Percentiles rank a stretch among this genome's conserved stretches.
Evolutionary conservation across 306 rosid species (phyloP).

Genomic region (Astragalus membranaceus): DNA sequence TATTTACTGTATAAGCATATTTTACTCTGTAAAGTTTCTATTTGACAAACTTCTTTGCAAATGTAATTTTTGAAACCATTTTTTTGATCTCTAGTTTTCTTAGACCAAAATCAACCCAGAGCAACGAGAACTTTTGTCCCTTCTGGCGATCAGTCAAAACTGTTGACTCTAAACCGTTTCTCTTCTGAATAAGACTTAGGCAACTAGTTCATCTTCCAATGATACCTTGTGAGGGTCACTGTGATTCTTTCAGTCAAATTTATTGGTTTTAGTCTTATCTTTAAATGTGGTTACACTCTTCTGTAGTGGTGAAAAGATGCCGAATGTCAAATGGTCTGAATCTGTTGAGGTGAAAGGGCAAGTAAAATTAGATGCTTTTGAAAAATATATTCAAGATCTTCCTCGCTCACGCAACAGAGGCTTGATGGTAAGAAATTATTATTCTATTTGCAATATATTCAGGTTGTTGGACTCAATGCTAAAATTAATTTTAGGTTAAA

Average conservation of each 20-base stretch:
- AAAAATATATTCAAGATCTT: neutral
- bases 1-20: no score
- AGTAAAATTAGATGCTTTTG: neutral
- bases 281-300: neutral
- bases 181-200: neutral
- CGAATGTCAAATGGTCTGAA: neutral
- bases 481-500: no score
- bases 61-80: no score
- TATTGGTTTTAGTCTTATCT: neutral
- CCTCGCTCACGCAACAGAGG: neutral
- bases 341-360: neutral
- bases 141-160: neutral
- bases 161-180: neutral
- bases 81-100: no score
- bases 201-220: neutral
- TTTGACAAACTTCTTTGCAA: no score
- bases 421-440: neutral
- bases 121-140: neutral
- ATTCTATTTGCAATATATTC: neutral
- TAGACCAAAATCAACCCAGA: neutral
- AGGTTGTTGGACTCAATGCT: neutral
- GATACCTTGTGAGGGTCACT: neutral
- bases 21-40: no score
- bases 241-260: neutral
- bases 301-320: constrained; percentile 2